Conservation (phyloP, 73 alveolate genomes). For the Durusdinium trenchii region DNA sequence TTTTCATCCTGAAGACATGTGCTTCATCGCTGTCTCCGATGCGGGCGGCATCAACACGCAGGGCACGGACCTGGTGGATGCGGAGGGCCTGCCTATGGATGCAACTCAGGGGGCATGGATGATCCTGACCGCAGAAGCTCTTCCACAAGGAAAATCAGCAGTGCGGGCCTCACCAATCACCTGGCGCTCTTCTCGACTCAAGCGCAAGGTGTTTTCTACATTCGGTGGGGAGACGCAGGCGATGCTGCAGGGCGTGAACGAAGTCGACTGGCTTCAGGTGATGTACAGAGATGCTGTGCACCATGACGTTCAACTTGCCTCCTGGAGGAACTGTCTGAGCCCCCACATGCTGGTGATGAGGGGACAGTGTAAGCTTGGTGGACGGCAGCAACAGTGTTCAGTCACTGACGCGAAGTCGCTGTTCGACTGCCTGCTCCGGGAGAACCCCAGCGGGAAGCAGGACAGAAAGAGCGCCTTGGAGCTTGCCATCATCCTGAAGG, state of each 20-base stretch:
- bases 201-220: not conserved
- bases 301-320: not conserved
- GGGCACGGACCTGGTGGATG: not conserved
- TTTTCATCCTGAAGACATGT: not conserved
- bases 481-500: not conserved
- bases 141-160: not conserved
- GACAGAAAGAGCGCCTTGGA: not conserved
- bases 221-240: slow-evolving; percentile 40
- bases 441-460: not conserved
- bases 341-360: slow-evolving; percentile 36
- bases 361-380: not conserved
- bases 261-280: too few relatives aligned
- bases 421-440: not conserved
- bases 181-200: not conserved
- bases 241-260: not conserved
- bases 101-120: slow-evolving; percentile 60
- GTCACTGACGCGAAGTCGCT: slow-evolving; percentile 40
- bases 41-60: slow-evolving; percentile 14
- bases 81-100: not conserved
- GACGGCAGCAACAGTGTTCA: not conserved
- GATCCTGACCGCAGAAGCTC: not conserved
- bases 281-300: not conserved
- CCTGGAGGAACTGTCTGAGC: not conserved
- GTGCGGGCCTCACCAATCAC: not conserved
- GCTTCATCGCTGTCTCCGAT: not conserved